Evolutionary conservation across 169 alveolate species (phyloP), one percentile per base, ranked within the genome.

Genomic region (Cryptosporidium tyzzeri): DNA sequence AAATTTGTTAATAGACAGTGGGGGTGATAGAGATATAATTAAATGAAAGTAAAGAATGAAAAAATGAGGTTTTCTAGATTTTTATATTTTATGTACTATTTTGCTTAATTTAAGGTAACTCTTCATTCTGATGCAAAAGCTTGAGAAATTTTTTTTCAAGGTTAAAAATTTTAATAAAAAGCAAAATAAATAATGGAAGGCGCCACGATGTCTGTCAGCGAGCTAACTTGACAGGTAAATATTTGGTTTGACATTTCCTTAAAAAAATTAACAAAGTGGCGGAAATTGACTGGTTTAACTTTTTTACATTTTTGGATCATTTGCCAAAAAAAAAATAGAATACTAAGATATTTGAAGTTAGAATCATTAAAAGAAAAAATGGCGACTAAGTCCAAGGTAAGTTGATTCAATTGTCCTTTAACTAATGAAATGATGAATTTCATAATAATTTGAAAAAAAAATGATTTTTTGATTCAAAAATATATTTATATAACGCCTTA

Each of bases 321-420:
- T 59, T 59, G 69, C 37, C 69, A 59, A 59, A 10, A 26, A 26
- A 26, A 31, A 23, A 26, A 14, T 3, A n/a, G 69, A 31, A 59
- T 59, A 26, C 18, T 48, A 48, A 48, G 55, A 48, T 48, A 48
- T 48, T 48, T 41, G n/a, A 69, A n/a, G n/a, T 14, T 18, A 41
- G 1, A 69, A 29, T 21, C 10, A 1, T 18, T 21, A 50, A 26
- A 3, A 29, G 39, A 35, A 3, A 41, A 69, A 41, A 69, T 69
- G 84, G 84, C 44, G 41, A 23, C 51, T 37, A 69, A 69, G 23
- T 23, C 84, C 33, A 69, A 69, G 84, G 84, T 69, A 50, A 45
- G 84, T 69, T 69, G 18, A 37, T n/a, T 59, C 5, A 4, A 14
- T 21, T 21, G 29, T 12, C 3, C 16, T 35, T 2, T 37, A 12